These are phyloP conservation scores for Agrocybe pediades DNA, from an alignment of 768 basidiomycete genomes.

Conservation along the genomic window DNA sequence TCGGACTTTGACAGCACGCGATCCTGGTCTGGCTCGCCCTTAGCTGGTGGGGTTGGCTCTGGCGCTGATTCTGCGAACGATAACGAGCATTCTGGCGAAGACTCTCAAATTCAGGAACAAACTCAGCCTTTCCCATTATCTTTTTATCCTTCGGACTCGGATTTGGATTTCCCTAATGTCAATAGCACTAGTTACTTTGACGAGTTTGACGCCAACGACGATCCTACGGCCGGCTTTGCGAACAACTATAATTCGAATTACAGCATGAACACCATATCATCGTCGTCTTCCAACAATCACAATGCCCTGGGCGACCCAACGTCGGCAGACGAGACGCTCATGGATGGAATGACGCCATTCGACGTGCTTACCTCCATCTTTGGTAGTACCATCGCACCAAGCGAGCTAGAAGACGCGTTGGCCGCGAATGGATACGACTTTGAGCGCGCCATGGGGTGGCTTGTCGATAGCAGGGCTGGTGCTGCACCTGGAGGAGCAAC, in stretches of 20 bases:
- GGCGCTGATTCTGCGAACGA: not conserved
- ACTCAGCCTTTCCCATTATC: not conserved
- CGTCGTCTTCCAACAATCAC: no score
- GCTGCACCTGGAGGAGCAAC: conserved; percentile 37
- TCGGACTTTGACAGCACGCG: conserved; percentile 63
- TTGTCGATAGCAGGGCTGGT: conserved; percentile 90
- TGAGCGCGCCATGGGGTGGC: conserved; percentile 92
- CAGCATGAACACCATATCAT: not conserved
- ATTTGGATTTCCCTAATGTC: not conserved
- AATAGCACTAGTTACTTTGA: not conserved
- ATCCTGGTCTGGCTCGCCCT: no score
- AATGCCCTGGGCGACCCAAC: conserved; percentile 7
- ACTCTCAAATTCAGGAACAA: not conserved
- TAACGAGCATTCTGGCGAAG: not conserved
- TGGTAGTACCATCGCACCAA: conserved; percentile 84
- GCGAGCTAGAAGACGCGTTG: conserved; percentile 92
- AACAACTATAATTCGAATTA: not conserved
- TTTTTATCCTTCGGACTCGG: not conserved
- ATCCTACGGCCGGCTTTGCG: not conserved
- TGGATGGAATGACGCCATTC: conserved; percentile 96
- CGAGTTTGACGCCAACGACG: not conserved
- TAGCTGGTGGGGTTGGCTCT: no score
- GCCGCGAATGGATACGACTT: conserved; percentile 90
- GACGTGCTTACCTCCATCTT: conserved; percentile 96
- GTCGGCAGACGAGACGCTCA: conserved; percentile 51